Conservation (phyloP, 768 basidiomycete species). For the Podaxis mareebaensis region DNA sequence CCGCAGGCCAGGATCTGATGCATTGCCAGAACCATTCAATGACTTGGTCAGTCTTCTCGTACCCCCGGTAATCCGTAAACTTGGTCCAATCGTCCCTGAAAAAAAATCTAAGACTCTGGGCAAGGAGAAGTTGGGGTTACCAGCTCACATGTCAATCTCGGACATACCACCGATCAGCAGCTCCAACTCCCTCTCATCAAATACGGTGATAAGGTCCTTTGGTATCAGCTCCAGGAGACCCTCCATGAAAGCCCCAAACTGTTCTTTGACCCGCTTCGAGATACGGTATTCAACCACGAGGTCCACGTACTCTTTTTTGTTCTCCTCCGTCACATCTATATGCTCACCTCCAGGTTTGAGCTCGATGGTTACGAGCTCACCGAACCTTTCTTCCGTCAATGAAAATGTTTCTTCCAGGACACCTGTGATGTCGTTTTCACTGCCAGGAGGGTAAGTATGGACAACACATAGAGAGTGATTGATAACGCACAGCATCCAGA, state of each 20-base stretch:
- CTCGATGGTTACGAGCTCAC: conserved; percentile 67
- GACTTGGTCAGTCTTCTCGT: conserved; percentile 82
- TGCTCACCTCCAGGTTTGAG: conserved; percentile 63
- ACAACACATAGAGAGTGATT: background rate
- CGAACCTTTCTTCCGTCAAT: conserved; percentile 72
- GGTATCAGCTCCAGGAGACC: conserved; percentile 87
- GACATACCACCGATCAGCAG: conserved; percentile 91
- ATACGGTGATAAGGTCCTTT: conserved; percentile 80
- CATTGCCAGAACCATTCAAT: conserved; percentile 98
- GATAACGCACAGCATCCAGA: conserved; percentile 69
- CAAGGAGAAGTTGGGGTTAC: background rate
- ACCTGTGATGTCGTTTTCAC: conserved; percentile 76
- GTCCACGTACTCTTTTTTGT: conserved; percentile 80
- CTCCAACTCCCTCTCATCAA: conserved; percentile 90
- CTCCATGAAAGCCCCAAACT: conserved; percentile 83
- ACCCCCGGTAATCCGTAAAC: conserved; percentile 90
- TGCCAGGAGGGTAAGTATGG: conserved; percentile 24
- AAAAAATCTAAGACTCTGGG: conserved; percentile 14
- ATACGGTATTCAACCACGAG: conserved; percentile 83
- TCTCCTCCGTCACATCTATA: conserved; percentile 66
- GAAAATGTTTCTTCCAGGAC: conserved; percentile 75
- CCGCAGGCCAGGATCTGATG: conserved; percentile 86
- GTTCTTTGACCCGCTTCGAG: conserved; percentile 75
- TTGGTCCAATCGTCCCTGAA: conserved; percentile 87
- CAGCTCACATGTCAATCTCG: conserved; percentile 79